Conservation (phyloP, 2,329 filamentous ascomycete genomes). For the Blastomyces gilchristii region DNA sequence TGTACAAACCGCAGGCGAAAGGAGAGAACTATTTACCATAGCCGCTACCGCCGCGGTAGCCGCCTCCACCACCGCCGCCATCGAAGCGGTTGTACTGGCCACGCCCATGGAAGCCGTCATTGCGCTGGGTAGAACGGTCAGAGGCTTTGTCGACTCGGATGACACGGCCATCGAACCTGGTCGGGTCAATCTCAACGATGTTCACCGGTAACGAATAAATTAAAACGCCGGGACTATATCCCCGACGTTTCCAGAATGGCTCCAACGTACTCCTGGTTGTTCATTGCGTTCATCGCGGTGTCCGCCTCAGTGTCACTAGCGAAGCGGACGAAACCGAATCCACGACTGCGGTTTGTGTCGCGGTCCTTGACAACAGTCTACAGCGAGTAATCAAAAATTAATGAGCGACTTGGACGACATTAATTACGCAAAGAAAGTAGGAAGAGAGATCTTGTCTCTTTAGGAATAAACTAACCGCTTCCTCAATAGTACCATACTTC, state of each 20-base stretch:
- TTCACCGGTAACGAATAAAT: conserved; percentile 13
- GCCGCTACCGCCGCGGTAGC: conserved; percentile 22
- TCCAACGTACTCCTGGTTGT: conserved; percentile 56
- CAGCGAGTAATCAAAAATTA: conserved; percentile 16
- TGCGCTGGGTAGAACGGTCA: conserved; percentile 59
- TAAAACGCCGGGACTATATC: conserved; percentile 13
- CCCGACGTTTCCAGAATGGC: conserved; percentile 4
- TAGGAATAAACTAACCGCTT: conserved; percentile 63
- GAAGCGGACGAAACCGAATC: conserved; percentile 95
- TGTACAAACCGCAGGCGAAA: neutral
- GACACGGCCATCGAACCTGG: conserved; percentile 80
- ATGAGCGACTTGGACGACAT: conserved; percentile 9
- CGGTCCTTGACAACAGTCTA: conserved; percentile 97
- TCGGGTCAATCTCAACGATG: conserved; percentile 16
- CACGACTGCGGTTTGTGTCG: conserved; percentile 90
- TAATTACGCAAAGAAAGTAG: conserved; percentile 8
- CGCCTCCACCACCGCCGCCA: conserved; percentile 21
- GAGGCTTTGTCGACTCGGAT: conserved; percentile 96
- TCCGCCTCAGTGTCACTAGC: conserved; percentile 38
- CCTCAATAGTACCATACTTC: conserved; percentile 80
- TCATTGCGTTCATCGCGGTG: conserved; percentile 35
- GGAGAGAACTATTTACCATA: conserved; percentile 21
- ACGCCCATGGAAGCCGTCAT: conserved; percentile 39
- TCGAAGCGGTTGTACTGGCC: conserved; percentile 35
- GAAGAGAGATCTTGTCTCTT: conserved; percentile 16